phyloP scores from a whole-genome alignment of 345 rosid species.

The Xanthoceras sorbifolium region DNA sequence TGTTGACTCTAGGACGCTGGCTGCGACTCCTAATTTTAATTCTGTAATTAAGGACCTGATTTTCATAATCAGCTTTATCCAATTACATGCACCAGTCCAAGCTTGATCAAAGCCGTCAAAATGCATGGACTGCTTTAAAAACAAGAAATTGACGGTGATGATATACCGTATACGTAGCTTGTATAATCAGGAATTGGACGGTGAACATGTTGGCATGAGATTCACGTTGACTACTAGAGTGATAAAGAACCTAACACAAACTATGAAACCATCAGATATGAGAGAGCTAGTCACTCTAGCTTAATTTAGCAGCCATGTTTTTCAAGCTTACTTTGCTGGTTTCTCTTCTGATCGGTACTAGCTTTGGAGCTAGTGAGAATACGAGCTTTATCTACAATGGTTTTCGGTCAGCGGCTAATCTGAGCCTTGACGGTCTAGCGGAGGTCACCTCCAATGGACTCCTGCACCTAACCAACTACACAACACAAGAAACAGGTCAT shows the following conservation, averaged over 20 bases:
- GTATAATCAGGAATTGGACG: not conserved
- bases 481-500: conserved; percentile 33
- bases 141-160: too few relatives aligned
- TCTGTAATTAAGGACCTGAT: too few relatives aligned
- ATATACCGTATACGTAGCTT: too few relatives aligned
- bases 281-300: too few relatives aligned
- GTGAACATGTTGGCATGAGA: not conserved
- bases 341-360: conserved; percentile 1
- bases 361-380: conserved; percentile 12
- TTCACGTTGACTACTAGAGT: not conserved
- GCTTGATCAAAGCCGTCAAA: too few relatives aligned
- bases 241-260: not conserved
- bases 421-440: conserved; percentile 47
- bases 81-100: too few relatives aligned
- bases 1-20: too few relatives aligned
- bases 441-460: conserved; percentile 37
- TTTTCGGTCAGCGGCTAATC: conserved; percentile 32
- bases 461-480: conserved; percentile 45
- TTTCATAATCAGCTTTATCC: too few relatives aligned
- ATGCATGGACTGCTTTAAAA: too few relatives aligned
- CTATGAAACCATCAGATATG: too few relatives aligned
- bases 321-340: conserved; percentile 11
- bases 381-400: conserved; percentile 35
- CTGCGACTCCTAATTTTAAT: too few relatives aligned
- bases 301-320: conserved; percentile 15